Percentiles rank a stretch among this genome's conserved stretches.
phyloP scores from a whole-genome alignment of 75 land plant species.

The Sequoia sempervirens region DNA sequence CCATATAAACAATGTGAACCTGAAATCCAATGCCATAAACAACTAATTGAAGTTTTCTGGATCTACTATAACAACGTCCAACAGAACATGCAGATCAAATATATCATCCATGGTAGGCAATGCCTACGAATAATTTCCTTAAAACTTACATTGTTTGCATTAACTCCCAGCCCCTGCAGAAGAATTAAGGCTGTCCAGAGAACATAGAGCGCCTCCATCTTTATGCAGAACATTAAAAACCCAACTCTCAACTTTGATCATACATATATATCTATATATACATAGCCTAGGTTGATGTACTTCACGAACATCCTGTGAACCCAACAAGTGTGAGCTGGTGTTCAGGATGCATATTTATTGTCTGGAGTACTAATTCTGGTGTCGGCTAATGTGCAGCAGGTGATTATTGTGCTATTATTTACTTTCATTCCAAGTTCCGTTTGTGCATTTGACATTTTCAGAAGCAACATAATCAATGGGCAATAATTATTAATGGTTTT shows the following conservation, averaged over 20 bases:
- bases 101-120: background rate
- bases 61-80: background rate
- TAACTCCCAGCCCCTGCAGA: background rate
- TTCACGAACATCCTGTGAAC: background rate
- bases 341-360: slow-evolving; percentile 1
- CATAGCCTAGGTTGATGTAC: background rate
- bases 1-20: slow-evolving; percentile 50
- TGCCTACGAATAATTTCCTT: background rate
- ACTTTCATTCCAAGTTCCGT: background rate
- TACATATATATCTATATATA: background rate
- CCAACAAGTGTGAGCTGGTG: background rate
- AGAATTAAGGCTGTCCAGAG: background rate
- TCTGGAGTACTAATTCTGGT: background rate
- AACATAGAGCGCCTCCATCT: background rate
- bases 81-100: background rate
- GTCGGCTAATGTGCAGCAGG: background rate
- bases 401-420: background rate
- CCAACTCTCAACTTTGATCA: background rate
- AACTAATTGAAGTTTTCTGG: background rate
- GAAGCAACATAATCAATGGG: background rate
- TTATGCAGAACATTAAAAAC: background rate
- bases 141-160: slow-evolving; percentile 9
- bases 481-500: background rate
- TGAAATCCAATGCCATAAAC: slow-evolving; percentile 10
- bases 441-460: background rate